Evolutionary conservation across 2,329 filamentous ascomycete species (phyloP).

Genomic region (Cordyceps cicadae): DNA sequence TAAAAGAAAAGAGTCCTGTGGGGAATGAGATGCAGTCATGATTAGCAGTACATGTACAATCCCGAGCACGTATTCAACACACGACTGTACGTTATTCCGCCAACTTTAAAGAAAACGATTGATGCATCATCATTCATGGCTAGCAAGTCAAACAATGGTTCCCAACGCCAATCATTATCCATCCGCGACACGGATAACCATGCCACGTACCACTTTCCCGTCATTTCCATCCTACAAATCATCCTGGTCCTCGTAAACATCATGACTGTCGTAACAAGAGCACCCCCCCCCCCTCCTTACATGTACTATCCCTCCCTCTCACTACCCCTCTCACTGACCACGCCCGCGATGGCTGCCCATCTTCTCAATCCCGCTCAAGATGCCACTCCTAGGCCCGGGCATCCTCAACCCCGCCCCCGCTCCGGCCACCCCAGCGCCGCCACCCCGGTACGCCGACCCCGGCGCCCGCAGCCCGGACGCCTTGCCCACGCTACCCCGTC

Average conservation of each 20-base stretch:
- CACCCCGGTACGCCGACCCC: slow-evolving; percentile 33
- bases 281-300: too few species aligned
- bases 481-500: slow-evolving; percentile 47
- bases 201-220: background rate
- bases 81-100: background rate
- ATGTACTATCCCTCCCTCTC: background rate
- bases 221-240: background rate
- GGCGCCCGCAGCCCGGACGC: slow-evolving; percentile 56
- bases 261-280: background rate
- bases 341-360: slow-evolving; percentile 61
- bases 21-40: too few species aligned
- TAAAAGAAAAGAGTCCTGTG: too few species aligned
- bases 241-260: background rate
- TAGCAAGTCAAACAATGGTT: background rate
- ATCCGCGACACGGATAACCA: background rate
- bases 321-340: slow-evolving; percentile 13
- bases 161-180: background rate
- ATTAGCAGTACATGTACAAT: too few species aligned
- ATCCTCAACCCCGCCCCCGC: slow-evolving; percentile 30
- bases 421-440: too few species aligned
- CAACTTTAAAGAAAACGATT: background rate
- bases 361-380: slow-evolving; percentile 79
- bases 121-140: background rate
- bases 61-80: too few species aligned
- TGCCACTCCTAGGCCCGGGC: slow-evolving; percentile 43